A percentile compares a stretch with the other conserved stretches of the same genome.
These are phyloP conservation scores for Sphaerulina populicola DNA, from an alignment of 2,329 filamentous ascomycete genomes.

Conservation along the genomic window DNA sequence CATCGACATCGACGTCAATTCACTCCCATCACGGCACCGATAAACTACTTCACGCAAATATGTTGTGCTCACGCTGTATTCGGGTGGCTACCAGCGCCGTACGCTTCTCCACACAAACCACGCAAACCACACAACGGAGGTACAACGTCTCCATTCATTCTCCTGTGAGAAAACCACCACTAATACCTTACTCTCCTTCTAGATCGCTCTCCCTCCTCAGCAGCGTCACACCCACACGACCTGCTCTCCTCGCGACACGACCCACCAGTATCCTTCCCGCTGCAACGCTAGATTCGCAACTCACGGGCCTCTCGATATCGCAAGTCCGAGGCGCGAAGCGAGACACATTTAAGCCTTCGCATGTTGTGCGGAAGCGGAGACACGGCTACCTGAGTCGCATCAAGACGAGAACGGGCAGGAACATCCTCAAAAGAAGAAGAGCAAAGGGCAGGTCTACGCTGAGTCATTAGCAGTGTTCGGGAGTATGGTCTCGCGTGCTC, in stretches of 20 bases:
- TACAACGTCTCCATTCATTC: background rate
- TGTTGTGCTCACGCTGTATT: constrained; percentile 10
- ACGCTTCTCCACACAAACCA: background rate
- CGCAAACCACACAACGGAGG: constrained; percentile 2
- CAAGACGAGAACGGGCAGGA: constrained; percentile 46
- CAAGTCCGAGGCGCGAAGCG: constrained; percentile 44
- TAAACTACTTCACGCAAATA: background rate
- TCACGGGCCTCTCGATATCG: constrained; percentile 28
- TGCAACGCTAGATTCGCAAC: background rate
- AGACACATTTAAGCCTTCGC: constrained; percentile 52
- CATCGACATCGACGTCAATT: background rate
- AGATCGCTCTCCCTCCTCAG: constrained; percentile 23
- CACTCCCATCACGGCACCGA: background rate
- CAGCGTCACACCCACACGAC: constrained; percentile 14
- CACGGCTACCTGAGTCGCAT: constrained; percentile 52
- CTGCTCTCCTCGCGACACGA: constrained; percentile 9
- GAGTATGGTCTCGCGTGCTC: background rate
- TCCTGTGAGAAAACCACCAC: background rate
- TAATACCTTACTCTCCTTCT: background rate
- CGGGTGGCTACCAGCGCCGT: background rate
- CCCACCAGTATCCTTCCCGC: constrained; percentile 11
- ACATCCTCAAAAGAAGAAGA: constrained; percentile 47
- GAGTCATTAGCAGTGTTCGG: constrained; percentile 40
- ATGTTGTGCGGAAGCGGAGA: constrained; percentile 53
- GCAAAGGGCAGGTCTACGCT: constrained; percentile 46